phyloP scores from a whole-genome alignment of 306 rosid species.

The Echinosophora koreensis region DNA sequence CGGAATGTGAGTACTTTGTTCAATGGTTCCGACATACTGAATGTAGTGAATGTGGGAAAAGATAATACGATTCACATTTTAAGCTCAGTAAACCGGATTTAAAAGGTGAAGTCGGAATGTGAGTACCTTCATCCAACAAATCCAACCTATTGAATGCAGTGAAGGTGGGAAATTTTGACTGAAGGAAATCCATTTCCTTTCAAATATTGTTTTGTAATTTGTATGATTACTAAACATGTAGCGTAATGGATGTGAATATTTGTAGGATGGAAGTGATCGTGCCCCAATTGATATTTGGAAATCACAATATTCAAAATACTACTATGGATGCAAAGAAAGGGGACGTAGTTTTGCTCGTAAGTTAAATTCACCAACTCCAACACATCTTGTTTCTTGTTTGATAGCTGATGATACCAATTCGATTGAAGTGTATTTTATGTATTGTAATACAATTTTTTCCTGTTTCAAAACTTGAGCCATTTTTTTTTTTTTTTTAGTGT shows the following conservation, averaged over 20 bases:
- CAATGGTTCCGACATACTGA: too few species aligned
- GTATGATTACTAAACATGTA: not conserved
- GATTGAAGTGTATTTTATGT: conserved; percentile 13
- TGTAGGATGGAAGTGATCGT: conserved; percentile 67
- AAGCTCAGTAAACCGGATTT: too few species aligned
- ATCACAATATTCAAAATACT: conserved; percentile 78
- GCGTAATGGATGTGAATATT: conserved; percentile 35
- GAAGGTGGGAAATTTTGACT: too few species aligned
- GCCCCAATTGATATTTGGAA: conserved; percentile 84
- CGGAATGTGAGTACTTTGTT: too few species aligned
- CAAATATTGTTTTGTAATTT: not conserved
- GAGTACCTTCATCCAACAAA: too few species aligned
- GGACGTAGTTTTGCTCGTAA: conserved; percentile 71
- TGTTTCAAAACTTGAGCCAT: not conserved
- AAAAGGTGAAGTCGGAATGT: too few species aligned
- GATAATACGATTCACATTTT: too few species aligned
- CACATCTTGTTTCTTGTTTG: conserved; percentile 23
- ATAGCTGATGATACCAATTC: not conserved
- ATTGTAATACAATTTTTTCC: not conserved
- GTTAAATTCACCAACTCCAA: conserved; percentile 33
- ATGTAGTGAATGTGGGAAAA: too few species aligned
- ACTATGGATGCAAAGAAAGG: conserved; percentile 83
- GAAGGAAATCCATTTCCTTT: not conserved
- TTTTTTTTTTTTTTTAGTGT: conserved; percentile 21
- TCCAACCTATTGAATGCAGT: too few species aligned